These are phyloP conservation scores for Escallonia rubra DNA, from an alignment of 129 eudicot genomes.

Conservation along the genomic window DNA sequence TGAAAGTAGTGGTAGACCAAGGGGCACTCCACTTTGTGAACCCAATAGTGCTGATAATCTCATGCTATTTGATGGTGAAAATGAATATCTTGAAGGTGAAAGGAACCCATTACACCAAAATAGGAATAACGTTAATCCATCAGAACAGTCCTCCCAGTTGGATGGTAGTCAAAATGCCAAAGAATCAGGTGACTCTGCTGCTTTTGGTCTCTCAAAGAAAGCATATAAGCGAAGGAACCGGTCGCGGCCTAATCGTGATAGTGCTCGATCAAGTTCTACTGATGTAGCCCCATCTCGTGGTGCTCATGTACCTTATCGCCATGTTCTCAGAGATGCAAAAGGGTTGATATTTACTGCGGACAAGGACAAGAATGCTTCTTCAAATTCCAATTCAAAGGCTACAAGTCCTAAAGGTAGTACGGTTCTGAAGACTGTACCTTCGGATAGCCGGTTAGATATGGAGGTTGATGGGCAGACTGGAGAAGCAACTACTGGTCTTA, in stretches of 20 bases:
- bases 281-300: slow-evolving; percentile 46
- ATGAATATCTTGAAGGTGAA: slow-evolving; percentile 47
- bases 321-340: slow-evolving; percentile 41
- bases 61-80: slow-evolving; percentile 70
- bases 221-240: slow-evolving; percentile 78
- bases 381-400: slow-evolving; percentile 29
- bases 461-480: slow-evolving; percentile 45
- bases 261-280: slow-evolving; percentile 46
- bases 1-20: slow-evolving; percentile 79
- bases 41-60: slow-evolving; percentile 89
- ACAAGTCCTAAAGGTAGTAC: slow-evolving; percentile 32
- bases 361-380: slow-evolving; percentile 21
- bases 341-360: slow-evolving; percentile 41
- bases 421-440: slow-evolving; percentile 24
- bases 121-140: slow-evolving; percentile 25
- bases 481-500: slow-evolving; percentile 38
- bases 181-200: slow-evolving; percentile 59
- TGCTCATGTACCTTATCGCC: slow-evolving; percentile 45
- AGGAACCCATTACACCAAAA: slow-evolving; percentile 32
- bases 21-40: slow-evolving; percentile 57
- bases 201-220: slow-evolving; percentile 53
- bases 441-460: slow-evolving; percentile 29
- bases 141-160: slow-evolving; percentile 50
- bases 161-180: slow-evolving; percentile 38
- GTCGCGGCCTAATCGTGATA: slow-evolving; percentile 68